A percentile compares a stretch with the other conserved stretches of the same genome.
Conservation (phyloP, 768 basidiomycete genomes). For the Cystofilobasidium ferigula region DNA sequence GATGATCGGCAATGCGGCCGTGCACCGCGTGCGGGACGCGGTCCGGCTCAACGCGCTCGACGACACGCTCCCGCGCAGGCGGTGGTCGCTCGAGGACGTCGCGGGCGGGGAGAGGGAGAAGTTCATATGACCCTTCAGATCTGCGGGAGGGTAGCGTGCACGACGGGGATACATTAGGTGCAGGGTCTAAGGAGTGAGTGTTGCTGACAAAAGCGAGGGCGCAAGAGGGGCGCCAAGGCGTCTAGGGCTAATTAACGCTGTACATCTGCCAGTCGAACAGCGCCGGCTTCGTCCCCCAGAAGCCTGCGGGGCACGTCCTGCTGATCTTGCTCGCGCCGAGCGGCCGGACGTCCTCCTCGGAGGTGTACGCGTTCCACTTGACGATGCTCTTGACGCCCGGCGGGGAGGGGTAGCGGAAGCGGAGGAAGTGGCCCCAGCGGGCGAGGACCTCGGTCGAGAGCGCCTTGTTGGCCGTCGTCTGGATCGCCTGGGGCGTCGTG, state of each 20-base stretch:
- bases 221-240: neutral
- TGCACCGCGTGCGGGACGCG: neutral
- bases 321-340: neutral
- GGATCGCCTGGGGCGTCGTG: neutral
- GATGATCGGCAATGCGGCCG: constrained; percentile 9
- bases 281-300: constrained; percentile 11
- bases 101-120: neutral
- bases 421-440: constrained; percentile 18
- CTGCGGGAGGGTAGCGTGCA: no score
- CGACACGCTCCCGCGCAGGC: neutral
- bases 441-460: neutral
- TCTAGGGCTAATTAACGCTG: neutral
- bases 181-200: no score
- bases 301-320: constrained; percentile 2
- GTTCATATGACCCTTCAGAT: neutral
- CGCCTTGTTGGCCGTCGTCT: neutral
- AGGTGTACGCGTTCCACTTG: neutral
- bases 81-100: constrained; percentile 4
- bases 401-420: no score
- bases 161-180: neutral
- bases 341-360: neutral
- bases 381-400: neutral
- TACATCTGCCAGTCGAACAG: constrained; percentile 22
- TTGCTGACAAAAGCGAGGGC: no score
- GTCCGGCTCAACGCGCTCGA: constrained; percentile 4